Evolutionary conservation across 768 basidiomycete genomes (phyloP).

Genomic region (Rhizopogon roseolus): DNA sequence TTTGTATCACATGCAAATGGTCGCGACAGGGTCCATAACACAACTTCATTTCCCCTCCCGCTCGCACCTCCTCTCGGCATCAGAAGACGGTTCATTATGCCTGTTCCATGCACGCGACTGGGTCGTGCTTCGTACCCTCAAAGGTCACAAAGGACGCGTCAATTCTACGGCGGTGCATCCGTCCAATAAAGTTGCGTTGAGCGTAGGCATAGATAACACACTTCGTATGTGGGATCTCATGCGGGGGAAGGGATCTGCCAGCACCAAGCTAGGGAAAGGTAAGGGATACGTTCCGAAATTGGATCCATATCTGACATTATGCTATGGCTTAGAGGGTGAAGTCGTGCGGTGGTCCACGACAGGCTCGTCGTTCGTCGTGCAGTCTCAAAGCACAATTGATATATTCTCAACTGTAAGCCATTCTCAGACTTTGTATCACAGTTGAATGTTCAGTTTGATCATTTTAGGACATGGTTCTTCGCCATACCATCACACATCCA

Average conservation of each 20-base stretch:
- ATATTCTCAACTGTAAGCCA: constrained; percentile 70
- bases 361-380: constrained; percentile 78
- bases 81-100: constrained; percentile 87
- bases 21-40: constrained; percentile 78
- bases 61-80: constrained; percentile 87
- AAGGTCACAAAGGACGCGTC: constrained; percentile 91
- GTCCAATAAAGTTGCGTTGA: constrained; percentile 85
- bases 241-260: constrained; percentile 86
- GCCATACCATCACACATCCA: constrained; percentile 69
- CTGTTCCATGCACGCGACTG: constrained; percentile 94
- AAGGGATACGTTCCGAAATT: constrained; percentile 6
- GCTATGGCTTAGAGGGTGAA: constrained; percentile 67
- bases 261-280: constrained; percentile 89
- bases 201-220: constrained; percentile 85
- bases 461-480: constrained; percentile 69
- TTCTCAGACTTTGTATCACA: background rate
- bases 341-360: constrained; percentile 82
- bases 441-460: background rate
- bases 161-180: constrained; percentile 92
- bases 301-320: background rate
- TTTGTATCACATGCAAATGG: background rate
- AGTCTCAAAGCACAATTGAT: constrained; percentile 70
- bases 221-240: constrained; percentile 99
- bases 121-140: constrained; percentile 80
- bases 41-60: constrained; percentile 81